phyloP scores from a whole-genome alignment of 1,139 yeast genomes.

The Pneumocystis carinii region DNA sequence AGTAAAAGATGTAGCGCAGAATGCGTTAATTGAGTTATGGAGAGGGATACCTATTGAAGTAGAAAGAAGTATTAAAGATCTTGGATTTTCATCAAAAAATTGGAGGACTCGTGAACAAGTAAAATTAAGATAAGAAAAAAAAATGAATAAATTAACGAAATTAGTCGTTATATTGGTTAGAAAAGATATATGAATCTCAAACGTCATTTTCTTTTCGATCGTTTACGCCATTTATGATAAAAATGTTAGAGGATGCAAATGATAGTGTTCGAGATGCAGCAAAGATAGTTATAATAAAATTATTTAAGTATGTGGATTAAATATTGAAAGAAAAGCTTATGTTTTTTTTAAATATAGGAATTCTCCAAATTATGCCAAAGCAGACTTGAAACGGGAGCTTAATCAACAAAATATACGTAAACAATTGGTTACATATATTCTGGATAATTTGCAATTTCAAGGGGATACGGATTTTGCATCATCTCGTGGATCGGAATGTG shows the following conservation, averaged over 20 bases:
- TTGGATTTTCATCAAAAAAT: conserved; percentile 37
- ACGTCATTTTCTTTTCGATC: conserved; percentile 31
- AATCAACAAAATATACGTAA: conserved; percentile 28
- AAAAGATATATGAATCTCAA: conserved; percentile 18
- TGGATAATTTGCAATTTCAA: conserved; percentile 8
- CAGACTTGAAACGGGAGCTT: conserved; percentile 38
- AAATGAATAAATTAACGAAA: conserved; percentile 16
- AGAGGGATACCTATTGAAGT: conserved; percentile 43
- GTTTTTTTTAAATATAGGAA: conserved; percentile 10
- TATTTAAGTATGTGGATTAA: conserved; percentile 24
- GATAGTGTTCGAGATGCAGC: conserved; percentile 26
- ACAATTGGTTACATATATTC: conserved; percentile 12
- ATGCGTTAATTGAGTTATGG: conserved; percentile 55
- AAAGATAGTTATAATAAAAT: conserved; percentile 26
- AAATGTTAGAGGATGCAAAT: conserved; percentile 26
- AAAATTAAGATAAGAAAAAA: conserved; percentile 29
- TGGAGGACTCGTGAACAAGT: conserved; percentile 29
- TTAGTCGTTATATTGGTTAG: conserved; percentile 22
- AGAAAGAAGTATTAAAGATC: conserved; percentile 34
- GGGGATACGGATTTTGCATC: conserved; percentile 7
- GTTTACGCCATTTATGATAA: conserved; percentile 31
- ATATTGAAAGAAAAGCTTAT: not conserved
- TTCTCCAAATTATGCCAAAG: conserved; percentile 30
- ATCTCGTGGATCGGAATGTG: conserved; percentile 7
- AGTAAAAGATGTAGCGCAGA: conserved; percentile 36